Conservation (phyloP, 805 yeast genomes). For the Helenozyma rhizophorensis region DNA sequence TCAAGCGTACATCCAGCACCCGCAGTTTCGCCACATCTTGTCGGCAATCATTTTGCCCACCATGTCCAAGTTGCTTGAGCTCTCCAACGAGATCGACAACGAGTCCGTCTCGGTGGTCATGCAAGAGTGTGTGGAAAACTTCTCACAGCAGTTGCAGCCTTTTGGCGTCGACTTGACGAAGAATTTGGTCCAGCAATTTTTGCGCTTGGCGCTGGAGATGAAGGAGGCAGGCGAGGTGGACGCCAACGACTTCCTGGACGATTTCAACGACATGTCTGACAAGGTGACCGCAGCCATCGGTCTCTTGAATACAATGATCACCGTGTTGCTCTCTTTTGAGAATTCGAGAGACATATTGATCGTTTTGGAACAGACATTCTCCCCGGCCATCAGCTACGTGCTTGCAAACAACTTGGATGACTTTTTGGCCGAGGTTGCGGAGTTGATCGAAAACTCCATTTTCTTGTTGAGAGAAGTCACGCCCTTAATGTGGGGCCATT, state of each 20-base stretch:
- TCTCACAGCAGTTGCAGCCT: constrained; percentile 69
- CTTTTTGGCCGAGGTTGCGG: constrained; percentile 72
- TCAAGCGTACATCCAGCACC: constrained; percentile 67
- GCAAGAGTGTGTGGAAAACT: constrained; percentile 92
- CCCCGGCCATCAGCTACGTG: constrained; percentile 67
- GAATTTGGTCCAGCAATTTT: constrained; percentile 23
- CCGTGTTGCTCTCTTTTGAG: constrained; percentile 79
- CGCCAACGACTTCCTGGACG: constrained; percentile 25
- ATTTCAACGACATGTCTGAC: constrained; percentile 41
- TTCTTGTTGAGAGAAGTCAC: constrained; percentile 39
- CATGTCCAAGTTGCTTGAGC: constrained; percentile 70
- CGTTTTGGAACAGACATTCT: constrained; percentile 60
- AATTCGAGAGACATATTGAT: constrained; percentile 64
- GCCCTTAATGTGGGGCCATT: constrained; percentile 71
- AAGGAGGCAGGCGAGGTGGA: constrained; percentile 46
- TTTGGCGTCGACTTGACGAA: constrained; percentile 26
- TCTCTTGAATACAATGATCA: constrained; percentile 73
- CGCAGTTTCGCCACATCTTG: constrained; percentile 64
- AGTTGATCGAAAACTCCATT: constrained; percentile 52
- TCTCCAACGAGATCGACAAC: constrained; percentile 79
- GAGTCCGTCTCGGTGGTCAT: constrained; percentile 86
- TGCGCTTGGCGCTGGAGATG: constrained; percentile 34
- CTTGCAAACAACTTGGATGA: constrained; percentile 64
- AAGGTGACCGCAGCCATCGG: constrained; percentile 83
- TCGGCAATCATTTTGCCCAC: constrained; percentile 69